These are phyloP conservation scores for Bryopsis sp. DNA, from an alignment of 139 green algal species.

Conservation along the genomic window DNA sequence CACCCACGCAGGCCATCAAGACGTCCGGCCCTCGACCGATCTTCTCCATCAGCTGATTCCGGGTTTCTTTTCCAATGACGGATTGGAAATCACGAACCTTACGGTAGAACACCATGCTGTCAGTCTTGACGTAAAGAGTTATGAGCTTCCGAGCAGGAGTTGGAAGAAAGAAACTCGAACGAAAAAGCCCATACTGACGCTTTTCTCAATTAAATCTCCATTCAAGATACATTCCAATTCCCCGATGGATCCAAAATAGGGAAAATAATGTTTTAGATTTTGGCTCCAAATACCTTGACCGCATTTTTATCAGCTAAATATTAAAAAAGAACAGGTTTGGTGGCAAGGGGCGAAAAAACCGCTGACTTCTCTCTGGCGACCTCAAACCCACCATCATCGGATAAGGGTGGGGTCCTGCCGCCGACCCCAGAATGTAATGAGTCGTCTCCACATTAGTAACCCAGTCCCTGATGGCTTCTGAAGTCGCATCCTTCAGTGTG, in stretches of 20 bases:
- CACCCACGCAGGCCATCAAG: constrained; percentile 93
- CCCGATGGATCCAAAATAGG: no score
- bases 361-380: no score
- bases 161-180: no score
- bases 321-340: not conserved
- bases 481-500: constrained; percentile 97
- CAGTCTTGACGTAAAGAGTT: not conserved
- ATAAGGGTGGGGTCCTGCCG: constrained; percentile 95
- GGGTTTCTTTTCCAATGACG: constrained; percentile 85
- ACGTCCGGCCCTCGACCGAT: constrained; percentile 86
- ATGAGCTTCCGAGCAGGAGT: no score
- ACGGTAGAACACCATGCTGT: not conserved
- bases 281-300: no score
- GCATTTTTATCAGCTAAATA: not conserved
- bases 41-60: constrained; percentile 55
- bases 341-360: no score
- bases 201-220: no score
- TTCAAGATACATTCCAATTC: no score
- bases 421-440: constrained; percentile 98
- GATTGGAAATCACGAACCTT: constrained; percentile 93
- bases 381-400: constrained; percentile 85
- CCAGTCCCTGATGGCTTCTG: constrained; percentile 97
- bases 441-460: constrained; percentile 98
- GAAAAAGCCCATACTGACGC: no score
- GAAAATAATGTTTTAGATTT: no score